These are phyloP conservation scores for Arthrobotrys sphaeroides DNA, from an alignment of 2,329 filamentous ascomycete genomes.

Conservation along the genomic window DNA sequence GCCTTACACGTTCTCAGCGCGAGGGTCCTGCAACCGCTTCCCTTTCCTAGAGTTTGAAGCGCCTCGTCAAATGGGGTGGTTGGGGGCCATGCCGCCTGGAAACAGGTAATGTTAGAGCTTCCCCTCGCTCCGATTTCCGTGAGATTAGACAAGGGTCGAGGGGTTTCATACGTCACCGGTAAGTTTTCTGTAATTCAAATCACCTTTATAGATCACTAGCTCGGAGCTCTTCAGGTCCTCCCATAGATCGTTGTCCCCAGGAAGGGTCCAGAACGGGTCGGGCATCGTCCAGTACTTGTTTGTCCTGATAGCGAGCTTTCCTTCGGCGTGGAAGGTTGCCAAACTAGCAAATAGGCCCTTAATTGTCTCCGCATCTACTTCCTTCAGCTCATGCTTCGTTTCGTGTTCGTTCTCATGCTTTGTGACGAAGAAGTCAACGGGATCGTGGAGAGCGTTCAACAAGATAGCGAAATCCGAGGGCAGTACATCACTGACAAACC, in stretches of 20 bases:
- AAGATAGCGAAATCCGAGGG: conserved; percentile 86
- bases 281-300: conserved; percentile 91
- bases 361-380: conserved; percentile 74
- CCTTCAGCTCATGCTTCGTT: conserved; percentile 70
- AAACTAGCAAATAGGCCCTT: conserved; percentile 83
- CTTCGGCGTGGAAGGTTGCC: conserved; percentile 81
- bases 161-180: conserved; percentile 72
- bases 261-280: conserved; percentile 89
- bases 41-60: conserved; percentile 83
- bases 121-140: neutral
- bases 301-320: conserved; percentile 81
- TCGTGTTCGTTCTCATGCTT: conserved; percentile 71
- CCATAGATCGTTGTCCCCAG: conserved; percentile 73
- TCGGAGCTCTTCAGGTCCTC: conserved; percentile 84
- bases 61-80: conserved; percentile 86
- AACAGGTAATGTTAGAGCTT: conserved; percentile 62
- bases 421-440: conserved; percentile 79
- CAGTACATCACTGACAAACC: conserved; percentile 97
- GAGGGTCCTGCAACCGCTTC: conserved; percentile 83
- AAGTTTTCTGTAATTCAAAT: conserved; percentile 94
- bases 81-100: conserved; percentile 75
- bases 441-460: conserved; percentile 79
- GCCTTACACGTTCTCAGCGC: conserved; percentile 95
- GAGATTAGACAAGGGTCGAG: conserved; percentile 59
- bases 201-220: conserved; percentile 95